Conservation (phyloP, 768 basidiomycete genomes). For the Amanita polypyramis region DNA sequence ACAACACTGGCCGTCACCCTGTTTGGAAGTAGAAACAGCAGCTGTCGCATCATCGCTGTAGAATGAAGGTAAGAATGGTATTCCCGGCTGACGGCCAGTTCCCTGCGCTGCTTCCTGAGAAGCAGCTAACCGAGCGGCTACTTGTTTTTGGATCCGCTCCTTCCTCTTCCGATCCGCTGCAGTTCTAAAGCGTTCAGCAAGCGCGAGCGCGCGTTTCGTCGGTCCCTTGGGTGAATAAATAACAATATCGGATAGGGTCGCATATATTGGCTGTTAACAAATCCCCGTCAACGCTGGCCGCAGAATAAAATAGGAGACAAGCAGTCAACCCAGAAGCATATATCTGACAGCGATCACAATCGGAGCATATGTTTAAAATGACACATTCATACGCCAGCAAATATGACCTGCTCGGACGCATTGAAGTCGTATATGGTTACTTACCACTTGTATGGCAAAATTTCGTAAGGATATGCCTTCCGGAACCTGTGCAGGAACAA, state of each 20-base stretch:
- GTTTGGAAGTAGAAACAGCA: background rate
- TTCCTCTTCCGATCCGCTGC: constrained; percentile 49
- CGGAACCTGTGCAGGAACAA: constrained; percentile 62
- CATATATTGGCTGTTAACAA: constrained; percentile 59
- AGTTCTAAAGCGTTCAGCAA: constrained; percentile 56
- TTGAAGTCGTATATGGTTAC: constrained; percentile 2
- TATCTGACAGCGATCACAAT: background rate
- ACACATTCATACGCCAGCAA: background rate
- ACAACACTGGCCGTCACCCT: background rate
- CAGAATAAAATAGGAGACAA: background rate
- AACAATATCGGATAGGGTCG: constrained; percentile 83
- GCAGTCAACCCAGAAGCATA: background rate
- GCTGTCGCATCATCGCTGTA: background rate
- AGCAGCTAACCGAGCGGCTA: constrained; percentile 10
- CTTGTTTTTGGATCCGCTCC: constrained; percentile 31
- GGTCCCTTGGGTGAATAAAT: constrained; percentile 73
- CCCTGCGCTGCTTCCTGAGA: constrained; percentile 1
- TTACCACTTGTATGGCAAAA: constrained; percentile 82
- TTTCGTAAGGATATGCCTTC: constrained; percentile 79
- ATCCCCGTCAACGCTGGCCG: constrained; percentile 1
- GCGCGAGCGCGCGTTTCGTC: constrained; percentile 39
- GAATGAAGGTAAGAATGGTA: background rate
- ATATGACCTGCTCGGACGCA: background rate
- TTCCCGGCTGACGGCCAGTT: background rate
- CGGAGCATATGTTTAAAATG: constrained; percentile 4